phyloP scores from a whole-genome alignment of 331 rosid genomes.

The Telfairia occidentalis region DNA sequence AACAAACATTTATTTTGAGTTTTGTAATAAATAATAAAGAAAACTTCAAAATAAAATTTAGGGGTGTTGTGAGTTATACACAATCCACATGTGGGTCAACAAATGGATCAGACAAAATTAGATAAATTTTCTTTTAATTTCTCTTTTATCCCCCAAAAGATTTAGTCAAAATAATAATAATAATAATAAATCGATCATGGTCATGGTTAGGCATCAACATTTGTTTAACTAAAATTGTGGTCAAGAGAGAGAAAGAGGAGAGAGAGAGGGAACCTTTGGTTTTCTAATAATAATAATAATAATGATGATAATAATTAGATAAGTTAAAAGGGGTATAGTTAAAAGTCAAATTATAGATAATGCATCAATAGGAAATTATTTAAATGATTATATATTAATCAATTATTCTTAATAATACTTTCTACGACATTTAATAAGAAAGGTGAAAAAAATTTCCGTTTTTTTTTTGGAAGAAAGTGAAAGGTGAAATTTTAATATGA shows the following conservation, averaged over 20 bases:
- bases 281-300: background rate
- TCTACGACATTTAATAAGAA: background rate
- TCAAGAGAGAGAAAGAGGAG: background rate
- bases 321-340: background rate
- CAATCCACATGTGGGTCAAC: background rate
- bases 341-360: background rate
- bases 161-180: background rate
- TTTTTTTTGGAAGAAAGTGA: no score
- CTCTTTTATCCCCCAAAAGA: background rate
- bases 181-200: background rate
- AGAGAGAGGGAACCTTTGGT: background rate
- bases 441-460: no score
- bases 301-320: background rate
- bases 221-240: background rate
- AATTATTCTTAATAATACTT: background rate
- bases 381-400: background rate
- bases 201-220: background rate
- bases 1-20: background rate
- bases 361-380: background rate
- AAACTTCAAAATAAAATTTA: background rate
- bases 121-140: background rate
- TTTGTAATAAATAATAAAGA: background rate
- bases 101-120: background rate
- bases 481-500: no score
- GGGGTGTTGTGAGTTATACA: background rate